A percentile compares a stretch with the other conserved stretches of the same genome.
phyloP scores from a whole-genome alignment of 2,329 filamentous ascomycete genomes.

The Calonectria pseudoreteaudii region DNA sequence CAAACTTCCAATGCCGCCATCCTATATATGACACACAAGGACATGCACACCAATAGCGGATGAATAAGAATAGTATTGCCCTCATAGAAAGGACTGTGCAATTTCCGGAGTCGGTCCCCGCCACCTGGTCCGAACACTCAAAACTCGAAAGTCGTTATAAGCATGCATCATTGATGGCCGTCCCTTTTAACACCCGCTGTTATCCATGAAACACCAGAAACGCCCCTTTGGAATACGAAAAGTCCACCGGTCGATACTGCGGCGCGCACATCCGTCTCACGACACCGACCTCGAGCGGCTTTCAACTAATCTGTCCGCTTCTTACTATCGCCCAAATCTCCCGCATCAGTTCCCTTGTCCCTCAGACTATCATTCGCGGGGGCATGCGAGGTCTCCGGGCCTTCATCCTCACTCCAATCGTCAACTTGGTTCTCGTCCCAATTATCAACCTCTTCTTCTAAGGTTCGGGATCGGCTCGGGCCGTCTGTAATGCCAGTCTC shows the following conservation, averaged over 20 bases:
- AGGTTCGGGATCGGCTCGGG: conserved; percentile 47
- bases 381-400: conserved; percentile 34
- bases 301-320: conserved; percentile 47
- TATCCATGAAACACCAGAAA: conserved; percentile 17
- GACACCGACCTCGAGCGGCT: not conserved
- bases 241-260: conserved; percentile 22
- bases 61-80: not conserved
- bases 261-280: conserved; percentile 1
- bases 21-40: not conserved
- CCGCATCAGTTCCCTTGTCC: conserved; percentile 38
- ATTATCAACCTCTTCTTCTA: conserved; percentile 90
- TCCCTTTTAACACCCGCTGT: conserved; percentile 22
- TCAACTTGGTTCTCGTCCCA: conserved; percentile 88
- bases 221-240: conserved; percentile 24
- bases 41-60: too few species aligned
- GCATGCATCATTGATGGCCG: conserved; percentile 3
- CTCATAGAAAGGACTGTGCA: not conserved
- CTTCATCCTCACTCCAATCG: conserved; percentile 67
- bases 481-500: conserved; percentile 72
- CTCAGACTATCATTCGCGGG: conserved; percentile 22
- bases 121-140: not conserved
- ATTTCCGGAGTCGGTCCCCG: not conserved
- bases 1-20: not conserved
- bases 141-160: not conserved
- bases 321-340: conserved; percentile 47